Evolutionary conservation across 441 rosid species (phyloP).

Genomic region (Brassica balearica): DNA sequence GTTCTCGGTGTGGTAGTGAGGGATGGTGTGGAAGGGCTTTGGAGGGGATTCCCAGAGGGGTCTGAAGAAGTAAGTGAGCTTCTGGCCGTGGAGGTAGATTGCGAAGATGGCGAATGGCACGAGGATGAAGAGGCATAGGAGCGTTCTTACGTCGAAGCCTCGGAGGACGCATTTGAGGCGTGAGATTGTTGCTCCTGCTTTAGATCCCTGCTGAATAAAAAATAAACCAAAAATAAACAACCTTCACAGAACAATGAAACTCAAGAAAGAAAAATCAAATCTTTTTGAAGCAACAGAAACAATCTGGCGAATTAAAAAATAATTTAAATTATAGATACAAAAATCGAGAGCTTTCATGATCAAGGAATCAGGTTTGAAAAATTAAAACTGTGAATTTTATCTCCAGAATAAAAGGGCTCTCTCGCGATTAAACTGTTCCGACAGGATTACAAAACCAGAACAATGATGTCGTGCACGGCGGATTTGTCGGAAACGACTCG

Average conservation of each 20-base stretch:
- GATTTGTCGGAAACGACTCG: not conserved
- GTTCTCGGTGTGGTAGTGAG: slow-evolving; percentile 85
- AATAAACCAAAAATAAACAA: not conserved
- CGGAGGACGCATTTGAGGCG: slow-evolving; percentile 73
- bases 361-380: not conserved
- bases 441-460: not conserved
- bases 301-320: slow-evolving; percentile 25
- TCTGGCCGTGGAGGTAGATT: slow-evolving; percentile 82
- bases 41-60: slow-evolving; percentile 95
- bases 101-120: slow-evolving; percentile 65
- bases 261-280: slow-evolving; percentile 8
- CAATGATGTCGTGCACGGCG: not conserved
- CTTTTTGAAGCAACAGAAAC: slow-evolving; percentile 37
- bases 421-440: not conserved
- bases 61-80: slow-evolving; percentile 79
- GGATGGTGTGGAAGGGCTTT: slow-evolving; percentile 64
- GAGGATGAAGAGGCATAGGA: slow-evolving; percentile 53
- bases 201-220: slow-evolving; percentile 57
- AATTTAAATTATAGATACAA: not conserved
- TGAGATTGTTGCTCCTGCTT: slow-evolving; percentile 60
- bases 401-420: not conserved
- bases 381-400: not conserved
- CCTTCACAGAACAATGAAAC: not conserved
- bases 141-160: slow-evolving; percentile 65
- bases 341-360: not conserved